Percentiles rank a stretch among this genome's conserved stretches.
These are phyloP conservation scores for Ambrosiella cleistominuta DNA, from an alignment of 2,329 filamentous ascomycete species.

Conservation along the genomic window DNA sequence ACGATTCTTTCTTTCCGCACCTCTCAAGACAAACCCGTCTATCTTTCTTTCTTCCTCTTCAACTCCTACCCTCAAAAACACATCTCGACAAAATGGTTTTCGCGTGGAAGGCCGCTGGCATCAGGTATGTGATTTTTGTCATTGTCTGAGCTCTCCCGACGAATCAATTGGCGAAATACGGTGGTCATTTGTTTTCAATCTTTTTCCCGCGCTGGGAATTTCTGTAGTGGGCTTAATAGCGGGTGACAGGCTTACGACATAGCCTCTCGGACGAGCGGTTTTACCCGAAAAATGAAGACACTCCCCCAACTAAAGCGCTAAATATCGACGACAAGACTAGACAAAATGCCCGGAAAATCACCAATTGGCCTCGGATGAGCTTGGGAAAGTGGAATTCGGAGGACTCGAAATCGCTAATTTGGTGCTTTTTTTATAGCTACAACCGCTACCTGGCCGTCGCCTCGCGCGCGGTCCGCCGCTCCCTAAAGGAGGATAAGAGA, in stretches of 20 bases:
- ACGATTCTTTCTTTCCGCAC: not conserved
- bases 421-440: conserved; percentile 49
- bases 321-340: not conserved
- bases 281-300: conserved; percentile 8
- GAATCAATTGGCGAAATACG: no score
- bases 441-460: conserved; percentile 98
- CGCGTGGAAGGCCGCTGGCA: conserved; percentile 94
- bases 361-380: not conserved
- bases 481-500: conserved; percentile 89
- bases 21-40: not conserved
- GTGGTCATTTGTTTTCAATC: not conserved
- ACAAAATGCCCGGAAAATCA: not conserved
- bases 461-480: conserved; percentile 84
- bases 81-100: conserved; percentile 62
- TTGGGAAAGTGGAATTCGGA: not conserved
- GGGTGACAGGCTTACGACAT: not conserved
- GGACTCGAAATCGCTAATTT: not conserved
- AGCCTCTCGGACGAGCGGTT: not conserved
- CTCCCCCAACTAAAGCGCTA: not conserved
- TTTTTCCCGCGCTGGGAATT: not conserved
- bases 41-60: not conserved
- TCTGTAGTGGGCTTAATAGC: not conserved
- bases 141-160: conserved; percentile 20
- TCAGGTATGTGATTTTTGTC: conserved; percentile 56
- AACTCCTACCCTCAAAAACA: not conserved